Conservation (phyloP, 495 filamentous ascomycete genomes). For the Astrothelium macrocarpum region DNA sequence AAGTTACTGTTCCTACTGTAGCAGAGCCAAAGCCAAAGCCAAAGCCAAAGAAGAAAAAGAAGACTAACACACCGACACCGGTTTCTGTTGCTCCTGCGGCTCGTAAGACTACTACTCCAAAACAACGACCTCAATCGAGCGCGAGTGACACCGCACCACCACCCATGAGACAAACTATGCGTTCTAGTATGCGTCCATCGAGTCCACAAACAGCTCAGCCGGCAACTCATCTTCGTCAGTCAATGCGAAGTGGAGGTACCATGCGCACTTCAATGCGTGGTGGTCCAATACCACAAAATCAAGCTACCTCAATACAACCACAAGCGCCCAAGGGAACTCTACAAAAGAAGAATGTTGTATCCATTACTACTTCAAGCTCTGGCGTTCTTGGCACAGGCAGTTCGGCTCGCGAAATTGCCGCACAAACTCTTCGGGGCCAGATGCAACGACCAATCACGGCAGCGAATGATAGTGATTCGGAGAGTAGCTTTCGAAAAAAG, state of each 20-base stretch:
- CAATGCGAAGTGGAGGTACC: constrained; percentile 18
- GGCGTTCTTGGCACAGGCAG: not conserved
- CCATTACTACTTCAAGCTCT: not conserved
- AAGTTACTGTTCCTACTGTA: constrained; percentile 18
- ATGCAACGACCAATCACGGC: constrained; percentile 9
- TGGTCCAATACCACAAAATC: constrained; percentile 20
- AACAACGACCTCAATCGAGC: constrained; percentile 11
- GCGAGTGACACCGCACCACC: not conserved
- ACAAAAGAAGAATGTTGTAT: constrained; percentile 27
- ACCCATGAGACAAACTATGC: constrained; percentile 20
- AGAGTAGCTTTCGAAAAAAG: constrained; percentile 50
- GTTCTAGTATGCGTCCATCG: not conserved
- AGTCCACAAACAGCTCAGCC: not conserved
- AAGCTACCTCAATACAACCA: constrained; percentile 6
- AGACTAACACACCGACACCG: constrained; percentile 9
- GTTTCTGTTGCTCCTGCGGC: constrained; percentile 24
- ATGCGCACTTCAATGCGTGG: constrained; percentile 37
- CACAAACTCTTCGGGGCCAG: not conserved
- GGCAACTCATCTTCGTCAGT: constrained; percentile 31
- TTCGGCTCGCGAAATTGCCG: not conserved
- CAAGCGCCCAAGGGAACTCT: constrained; percentile 27
- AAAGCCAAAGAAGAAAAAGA: constrained; percentile 40
- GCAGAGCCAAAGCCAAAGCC: constrained; percentile 12
- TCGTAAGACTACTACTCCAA: not conserved
- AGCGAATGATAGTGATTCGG: constrained; percentile 44